A percentile compares a stretch with the other conserved stretches of the same genome.
phyloP scores from a whole-genome alignment of 2,329 filamentous ascomycete species.

The Keithomyces neogunnii region DNA sequence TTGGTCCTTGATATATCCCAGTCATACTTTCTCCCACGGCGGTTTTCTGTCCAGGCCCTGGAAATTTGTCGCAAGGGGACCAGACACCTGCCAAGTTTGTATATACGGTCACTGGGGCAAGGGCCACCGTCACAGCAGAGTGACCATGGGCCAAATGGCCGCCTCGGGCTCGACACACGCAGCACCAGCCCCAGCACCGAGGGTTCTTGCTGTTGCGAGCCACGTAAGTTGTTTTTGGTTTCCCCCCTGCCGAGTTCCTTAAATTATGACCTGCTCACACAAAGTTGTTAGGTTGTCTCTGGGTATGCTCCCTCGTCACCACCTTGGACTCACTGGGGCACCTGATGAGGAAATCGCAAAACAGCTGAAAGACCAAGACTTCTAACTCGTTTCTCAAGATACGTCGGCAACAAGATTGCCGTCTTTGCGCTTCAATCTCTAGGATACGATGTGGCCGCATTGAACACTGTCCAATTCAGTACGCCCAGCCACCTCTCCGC shows the following conservation, averaged over 20 bases:
- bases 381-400: slow-evolving; percentile 41
- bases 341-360: not conserved
- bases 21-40: too few species aligned
- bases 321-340: not conserved
- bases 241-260: not conserved
- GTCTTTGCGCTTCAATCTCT: slow-evolving; percentile 90
- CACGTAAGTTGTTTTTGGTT: slow-evolving; percentile 59
- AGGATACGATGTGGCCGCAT: slow-evolving; percentile 84
- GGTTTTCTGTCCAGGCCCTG: too few species aligned
- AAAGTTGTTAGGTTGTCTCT: slow-evolving; percentile 30
- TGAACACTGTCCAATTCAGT: slow-evolving; percentile 99
- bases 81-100: too few species aligned
- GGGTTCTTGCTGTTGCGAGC: slow-evolving; percentile 81
- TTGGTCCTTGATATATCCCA: too few species aligned
- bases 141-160: too few species aligned
- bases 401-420: slow-evolving; percentile 97
- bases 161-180: not conserved
- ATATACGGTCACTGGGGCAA: too few species aligned
- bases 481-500: slow-evolving; percentile 24
- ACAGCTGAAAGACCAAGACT: not conserved
- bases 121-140: too few species aligned
- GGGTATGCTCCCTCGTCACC: slow-evolving; percentile 19
- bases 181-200: slow-evolving; percentile 38
- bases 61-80: too few species aligned
- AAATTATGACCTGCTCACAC: not conserved